Evolutionary conservation across 2,329 filamentous ascomycete genomes (phyloP).

Genomic region (Stagonosporopsis vannaccii): DNA sequence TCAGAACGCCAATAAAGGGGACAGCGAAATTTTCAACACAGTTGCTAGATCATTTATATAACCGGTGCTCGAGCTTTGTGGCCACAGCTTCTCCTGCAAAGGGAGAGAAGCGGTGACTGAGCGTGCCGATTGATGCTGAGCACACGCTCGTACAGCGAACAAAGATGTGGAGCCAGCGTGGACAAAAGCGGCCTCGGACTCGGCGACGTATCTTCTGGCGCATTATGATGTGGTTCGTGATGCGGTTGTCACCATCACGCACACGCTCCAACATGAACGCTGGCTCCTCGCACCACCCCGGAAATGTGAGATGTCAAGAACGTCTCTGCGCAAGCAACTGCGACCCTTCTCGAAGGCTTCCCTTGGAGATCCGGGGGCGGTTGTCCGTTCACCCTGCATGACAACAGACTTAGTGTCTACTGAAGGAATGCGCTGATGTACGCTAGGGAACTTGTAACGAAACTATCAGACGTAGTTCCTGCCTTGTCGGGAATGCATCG

Average conservation of each 20-base stretch:
- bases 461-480: slow-evolving; percentile 9
- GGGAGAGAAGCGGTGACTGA: slow-evolving; percentile 8
- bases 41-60: neutral
- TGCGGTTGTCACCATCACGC: neutral
- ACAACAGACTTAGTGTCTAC: slow-evolving; percentile 4
- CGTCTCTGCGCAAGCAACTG: slow-evolving; percentile 4
- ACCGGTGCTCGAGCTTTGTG: neutral
- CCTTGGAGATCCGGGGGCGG: slow-evolving; percentile 17
- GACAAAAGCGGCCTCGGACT: slow-evolving; percentile 7
- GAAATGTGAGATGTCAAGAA: neutral
- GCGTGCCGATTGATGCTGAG: slow-evolving; percentile 1
- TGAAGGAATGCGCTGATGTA: slow-evolving; percentile 5
- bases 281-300: neutral
- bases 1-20: neutral
- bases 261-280: neutral
- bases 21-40: neutral
- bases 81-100: neutral
- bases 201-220: slow-evolving; percentile 8
- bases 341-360: slow-evolving; percentile 7
- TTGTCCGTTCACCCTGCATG: slow-evolving; percentile 19
- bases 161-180: slow-evolving; percentile 15
- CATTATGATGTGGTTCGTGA: neutral
- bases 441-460: slow-evolving; percentile 3
- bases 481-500: slow-evolving; percentile 12
- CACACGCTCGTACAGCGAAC: slow-evolving; percentile 3